Evolutionary conservation across 2,329 filamentous ascomycete genomes (phyloP), one percentile per base, ranked within the genome.

Genomic region (Penicillium sp.): DNA sequence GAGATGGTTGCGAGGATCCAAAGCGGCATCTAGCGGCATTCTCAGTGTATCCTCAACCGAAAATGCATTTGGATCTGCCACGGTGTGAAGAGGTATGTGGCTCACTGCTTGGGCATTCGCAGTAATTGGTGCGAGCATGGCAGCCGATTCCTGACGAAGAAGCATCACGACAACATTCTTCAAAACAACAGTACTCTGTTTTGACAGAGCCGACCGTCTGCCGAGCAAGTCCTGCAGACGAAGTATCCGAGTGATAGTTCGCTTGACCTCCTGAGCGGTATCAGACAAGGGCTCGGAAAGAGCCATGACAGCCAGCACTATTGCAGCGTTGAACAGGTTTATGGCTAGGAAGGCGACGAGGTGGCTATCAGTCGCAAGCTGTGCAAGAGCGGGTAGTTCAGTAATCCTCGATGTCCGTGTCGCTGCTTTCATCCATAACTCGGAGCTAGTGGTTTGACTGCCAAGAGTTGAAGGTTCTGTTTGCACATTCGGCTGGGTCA

Each of bases 311-410:
- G 74, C 71, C 48, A 79, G 65, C 11, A 78, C 75, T 24, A 78
- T 72, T 6, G 75, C 72, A 1, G 75, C 73, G 45, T 76, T 76
- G 65, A 78, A 78, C 10, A 78, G 55, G 50, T 78, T 78, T 56
- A 78, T 76, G 3, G 73, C 76, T 16, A 78, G 61, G 51, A 78
- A 78, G 5, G 75, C 72, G 5, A 76, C 73, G 5, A 77, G 64
- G 55, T 79, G 76, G n/a, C 71, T 77, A 14, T 76, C 71, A 0
- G 68, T 73, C 4, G 75, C 75, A 6, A 73, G 60, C 38, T 72
- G 68, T 16, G 70, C 67, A 5, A 78, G 68, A 1, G 57, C 54
- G 0, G 62, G 62, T 27, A 66, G 39, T 42, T 67, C 63, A 2
- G 71, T 74, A 2, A 77, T 65, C 18, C 64, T 68, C 0, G 75